These are phyloP conservation scores for Bipolaris oryzae DNA, from an alignment of 2,329 filamentous ascomycete genomes.

Conservation along the genomic window DNA sequence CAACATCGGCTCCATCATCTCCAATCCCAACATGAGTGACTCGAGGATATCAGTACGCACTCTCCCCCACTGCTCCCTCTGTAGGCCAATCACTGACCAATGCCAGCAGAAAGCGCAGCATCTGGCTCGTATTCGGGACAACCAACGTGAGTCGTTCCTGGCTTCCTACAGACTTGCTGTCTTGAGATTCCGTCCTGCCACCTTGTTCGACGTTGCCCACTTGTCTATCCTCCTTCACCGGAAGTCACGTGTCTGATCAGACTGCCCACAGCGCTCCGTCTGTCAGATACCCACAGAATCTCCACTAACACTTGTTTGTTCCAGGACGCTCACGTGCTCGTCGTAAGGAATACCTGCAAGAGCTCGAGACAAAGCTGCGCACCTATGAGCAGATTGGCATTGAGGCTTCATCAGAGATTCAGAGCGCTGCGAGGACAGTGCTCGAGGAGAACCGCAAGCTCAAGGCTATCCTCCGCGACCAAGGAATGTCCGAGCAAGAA, in stretches of 20 bases:
- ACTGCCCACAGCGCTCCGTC: neutral
- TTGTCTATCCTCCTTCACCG: neutral
- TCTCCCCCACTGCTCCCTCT: neutral
- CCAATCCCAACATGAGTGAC: conserved; percentile 35
- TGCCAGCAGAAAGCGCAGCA: conserved; percentile 46
- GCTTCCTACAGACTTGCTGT: neutral
- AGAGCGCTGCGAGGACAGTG: conserved; percentile 70
- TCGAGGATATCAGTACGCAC: conserved; percentile 28
- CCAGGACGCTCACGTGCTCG: conserved; percentile 72
- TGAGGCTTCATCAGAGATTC: conserved; percentile 73
- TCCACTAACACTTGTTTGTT: conserved; percentile 13
- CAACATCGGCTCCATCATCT: conserved; percentile 11
- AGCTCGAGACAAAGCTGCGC: conserved; percentile 69
- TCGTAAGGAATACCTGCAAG: conserved; percentile 73
- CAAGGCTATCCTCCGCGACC: conserved; percentile 62
- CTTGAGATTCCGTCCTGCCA: neutral
- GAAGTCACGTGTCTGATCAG: neutral
- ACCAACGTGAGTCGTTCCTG: conserved; percentile 59
- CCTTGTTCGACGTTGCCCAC: neutral
- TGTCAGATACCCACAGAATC: neutral
- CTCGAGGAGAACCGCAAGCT: conserved; percentile 72
- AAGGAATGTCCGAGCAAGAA: conserved; percentile 63
- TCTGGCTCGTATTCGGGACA: conserved; percentile 71
- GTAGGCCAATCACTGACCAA: conserved; percentile 9
- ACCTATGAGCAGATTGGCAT: conserved; percentile 69